Evolutionary conservation across 257 asterid genomes (phyloP), one percentile per base, ranked within the genome.

Genomic region (Solanum stenotomum): DNA sequence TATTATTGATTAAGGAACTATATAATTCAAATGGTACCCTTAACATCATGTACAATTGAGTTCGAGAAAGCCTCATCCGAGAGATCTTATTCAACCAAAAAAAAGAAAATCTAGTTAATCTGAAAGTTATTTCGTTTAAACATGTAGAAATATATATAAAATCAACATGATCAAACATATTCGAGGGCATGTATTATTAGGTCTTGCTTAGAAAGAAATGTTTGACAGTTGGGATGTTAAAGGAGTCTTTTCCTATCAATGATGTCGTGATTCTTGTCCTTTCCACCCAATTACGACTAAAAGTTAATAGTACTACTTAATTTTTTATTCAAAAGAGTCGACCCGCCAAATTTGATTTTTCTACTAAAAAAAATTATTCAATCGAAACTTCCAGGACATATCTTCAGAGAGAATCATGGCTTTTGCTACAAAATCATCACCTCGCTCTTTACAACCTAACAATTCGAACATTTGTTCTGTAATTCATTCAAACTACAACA

Each of bases 331-430:
- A 6, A 31, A 22, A 0, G 3, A 13, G 61, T 78, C 68, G 31
- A 85, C 49, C 86, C 61, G 87, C 77, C 88, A 78, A 27, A 46
- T n/a, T 77, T 85, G 90, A 88, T 70, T 9, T 20, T 81, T 81
- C 68, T 14, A 8, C 68, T 25, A 3, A 14, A 13, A 3, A 14
- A 13, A 4, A 44, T 27, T 44, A 22, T 49, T 25, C 68, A 12
- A 5, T 74, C 2, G 65, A 56, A 87, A 46, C 22, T 75, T 87
- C 77, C 65, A 37, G n/a, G 33, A 77, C 4, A 16, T 22, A 59
- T 63, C 40, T 70, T 34, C 88, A 40, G 3, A 20, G 14, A 22
- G 16, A 33, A 23, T 35, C 42, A 75, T 46, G 11, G 22, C 5
- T n/a, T 78, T 78, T 40, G 14, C 23, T 37, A 76, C 34, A 40